Evolutionary conservation across 2,329 filamentous ascomycete genomes (phyloP).

Genomic region (Aschersonia sp.): DNA sequence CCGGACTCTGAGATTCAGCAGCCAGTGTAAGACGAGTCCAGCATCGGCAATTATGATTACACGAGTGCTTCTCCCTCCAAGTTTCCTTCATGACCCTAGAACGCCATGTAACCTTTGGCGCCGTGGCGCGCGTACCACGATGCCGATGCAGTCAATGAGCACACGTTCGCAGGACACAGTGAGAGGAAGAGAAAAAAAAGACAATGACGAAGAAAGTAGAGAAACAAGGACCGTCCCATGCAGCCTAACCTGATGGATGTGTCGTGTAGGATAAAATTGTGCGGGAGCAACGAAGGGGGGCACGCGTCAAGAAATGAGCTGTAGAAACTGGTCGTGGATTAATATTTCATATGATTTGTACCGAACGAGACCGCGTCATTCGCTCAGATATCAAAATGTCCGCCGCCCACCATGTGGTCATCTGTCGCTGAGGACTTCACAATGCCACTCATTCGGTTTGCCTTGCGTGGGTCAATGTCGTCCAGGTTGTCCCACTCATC

Average conservation of each 20-base stretch:
- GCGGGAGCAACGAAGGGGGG: too few relatives aligned
- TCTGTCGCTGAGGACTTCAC: constrained; percentile 43
- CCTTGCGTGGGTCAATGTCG: constrained; percentile 35
- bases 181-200: background rate
- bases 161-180: background rate
- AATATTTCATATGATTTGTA: background rate
- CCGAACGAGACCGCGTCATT: background rate
- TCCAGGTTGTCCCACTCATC: constrained; percentile 46
- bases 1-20: too few relatives aligned
- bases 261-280: too few relatives aligned
- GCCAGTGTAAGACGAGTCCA: too few relatives aligned
- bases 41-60: background rate
- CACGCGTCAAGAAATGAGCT: too few relatives aligned
- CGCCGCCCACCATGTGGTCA: constrained; percentile 47
- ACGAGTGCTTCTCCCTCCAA: background rate
- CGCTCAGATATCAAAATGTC: constrained; percentile 48
- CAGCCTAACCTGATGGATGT: too few relatives aligned
- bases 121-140: background rate
- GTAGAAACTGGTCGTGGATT: too few relatives aligned
- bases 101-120: background rate
- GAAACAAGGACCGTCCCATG: background rate
- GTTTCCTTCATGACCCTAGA: background rate
- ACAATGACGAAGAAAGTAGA: background rate
- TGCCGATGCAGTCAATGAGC: background rate
- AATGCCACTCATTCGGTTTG: constrained; percentile 51